Evolutionary conservation across 345 rosid genomes (phyloP), one percentile per base, ranked within the genome.

Genomic region (Moringa oleifera): DNA sequence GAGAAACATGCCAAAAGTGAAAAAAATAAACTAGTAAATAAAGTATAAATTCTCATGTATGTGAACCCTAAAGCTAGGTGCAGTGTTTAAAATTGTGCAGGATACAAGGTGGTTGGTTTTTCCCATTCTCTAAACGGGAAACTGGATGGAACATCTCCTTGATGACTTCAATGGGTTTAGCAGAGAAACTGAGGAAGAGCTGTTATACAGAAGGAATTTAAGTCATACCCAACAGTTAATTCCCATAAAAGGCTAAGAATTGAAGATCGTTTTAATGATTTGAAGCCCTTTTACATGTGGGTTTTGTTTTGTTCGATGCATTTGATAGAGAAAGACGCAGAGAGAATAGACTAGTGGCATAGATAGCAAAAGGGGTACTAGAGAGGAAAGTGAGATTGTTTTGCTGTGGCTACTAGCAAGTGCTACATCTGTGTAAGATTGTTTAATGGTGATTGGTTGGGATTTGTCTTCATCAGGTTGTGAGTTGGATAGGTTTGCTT

Each of bases 331-430:
- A 50, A 25, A 53, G 63, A 55, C 18, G 23, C 23, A 10, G 50
- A 24, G 58, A 55, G 37, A 33, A 50, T 22, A 36, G 55, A 41
- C 12, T 1, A n/a, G n/a, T 41, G 12, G 13, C 47, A 41, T 16
- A 28, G 3, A 11, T 41, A 41, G 47, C 47, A 9, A 41, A 41
- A 41, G 17, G n/a, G 49, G 45, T 41, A 41, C 47, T 47, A 47
- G 46, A 28, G 54, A 56, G 73, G 81, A 71, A 67, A 66, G 65
- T 72, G 73, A 62, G 77, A 69, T 75, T 60, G 64, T 61, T 57
- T 9, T 54, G 69, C 70, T 52, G 67, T 57, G 83, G 71, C 53
- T 51, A 58, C 58, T 28, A 68, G 71, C 57, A 72, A 55, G 65
- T 53, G 33, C 62, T 53, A 60, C 55, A 70, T 66, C 31, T 36